A percentile compares a stretch with the other conserved stretches of the same genome.
phyloP scores from a whole-genome alignment of 192 early-diverging fungal genomes.

The Haplosporangium gracile region DNA sequence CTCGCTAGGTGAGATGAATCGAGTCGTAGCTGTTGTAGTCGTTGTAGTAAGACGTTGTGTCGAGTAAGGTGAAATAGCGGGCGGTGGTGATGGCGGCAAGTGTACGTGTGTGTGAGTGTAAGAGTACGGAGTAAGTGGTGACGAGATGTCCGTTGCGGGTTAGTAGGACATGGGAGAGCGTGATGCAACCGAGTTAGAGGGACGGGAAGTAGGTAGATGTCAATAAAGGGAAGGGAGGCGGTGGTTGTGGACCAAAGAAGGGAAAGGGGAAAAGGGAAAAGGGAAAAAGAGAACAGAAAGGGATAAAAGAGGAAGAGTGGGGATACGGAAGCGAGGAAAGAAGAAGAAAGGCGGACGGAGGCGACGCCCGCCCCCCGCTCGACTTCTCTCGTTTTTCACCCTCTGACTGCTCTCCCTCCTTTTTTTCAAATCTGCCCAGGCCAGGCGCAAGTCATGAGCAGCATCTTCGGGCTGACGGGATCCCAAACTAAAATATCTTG shows the following conservation, averaged over 20 bases:
- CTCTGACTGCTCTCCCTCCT: neutral
- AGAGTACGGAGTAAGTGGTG: neutral
- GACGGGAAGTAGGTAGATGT: neutral
- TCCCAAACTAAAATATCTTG: neutral
- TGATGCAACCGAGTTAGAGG: conserved; percentile 1
- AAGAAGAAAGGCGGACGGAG: neutral
- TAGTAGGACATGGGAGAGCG: neutral
- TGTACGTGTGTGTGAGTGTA: neutral
- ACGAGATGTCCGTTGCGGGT: neutral
- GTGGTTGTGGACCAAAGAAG: neutral
- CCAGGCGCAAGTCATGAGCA: conserved; percentile 7
- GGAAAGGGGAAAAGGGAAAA: neutral
- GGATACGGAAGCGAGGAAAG: neutral
- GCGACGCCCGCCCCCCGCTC: neutral
- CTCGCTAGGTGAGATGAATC: neutral
- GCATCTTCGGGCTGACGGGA: neutral
- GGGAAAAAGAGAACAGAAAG: conserved; percentile 4
- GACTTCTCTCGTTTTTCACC: neutral
- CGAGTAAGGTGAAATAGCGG: neutral
- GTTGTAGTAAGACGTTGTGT: neutral
- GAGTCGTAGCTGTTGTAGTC: neutral
- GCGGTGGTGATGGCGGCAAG: neutral
- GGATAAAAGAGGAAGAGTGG: conserved; percentile 5
- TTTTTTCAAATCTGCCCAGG: neutral
- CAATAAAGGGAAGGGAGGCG: neutral